Percentiles rank a stretch among this genome's conserved stretches.
Conservation (phyloP, 1,139 yeast species). For the Arxiozyma telluris region DNA sequence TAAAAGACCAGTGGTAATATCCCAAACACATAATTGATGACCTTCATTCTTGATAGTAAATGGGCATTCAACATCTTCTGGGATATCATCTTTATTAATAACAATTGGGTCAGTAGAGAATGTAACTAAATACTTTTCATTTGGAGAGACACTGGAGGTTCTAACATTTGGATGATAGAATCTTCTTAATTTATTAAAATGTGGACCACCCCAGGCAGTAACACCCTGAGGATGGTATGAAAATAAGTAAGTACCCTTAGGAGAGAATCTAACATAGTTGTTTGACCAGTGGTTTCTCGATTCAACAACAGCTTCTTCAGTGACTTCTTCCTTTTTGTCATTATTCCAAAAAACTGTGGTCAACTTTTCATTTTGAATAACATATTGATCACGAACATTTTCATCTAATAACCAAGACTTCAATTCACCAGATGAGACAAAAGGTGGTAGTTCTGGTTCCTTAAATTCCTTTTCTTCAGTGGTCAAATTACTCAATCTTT, state of each 20-base stretch:
- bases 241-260: conserved; percentile 82
- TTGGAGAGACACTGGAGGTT: conserved; percentile 85
- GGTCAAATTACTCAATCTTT: conserved; percentile 60
- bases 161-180: conserved; percentile 87
- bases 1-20: conserved; percentile 72
- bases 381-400: conserved; percentile 83
- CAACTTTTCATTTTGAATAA: conserved; percentile 68
- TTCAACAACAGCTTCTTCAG: conserved; percentile 67
- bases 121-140: conserved; percentile 83
- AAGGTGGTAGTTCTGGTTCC: conserved; percentile 65
- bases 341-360: conserved; percentile 89
- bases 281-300: conserved; percentile 82
- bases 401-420: conserved; percentile 88
- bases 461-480: conserved; percentile 44
- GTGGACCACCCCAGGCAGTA: conserved; percentile 91
- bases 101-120: conserved; percentile 83
- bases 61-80: conserved; percentile 43
- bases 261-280: conserved; percentile 75
- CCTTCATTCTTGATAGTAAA: conserved; percentile 86
- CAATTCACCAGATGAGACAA: conserved; percentile 70
- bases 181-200: conserved; percentile 64
- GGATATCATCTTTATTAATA: conserved; percentile 31
- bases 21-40: conserved; percentile 93
- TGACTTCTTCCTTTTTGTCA: conserved; percentile 42
- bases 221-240: conserved; percentile 93